phyloP scores from a whole-genome alignment of 371 early-diverging fungal species.

The Apophysomyces sp. region DNA sequence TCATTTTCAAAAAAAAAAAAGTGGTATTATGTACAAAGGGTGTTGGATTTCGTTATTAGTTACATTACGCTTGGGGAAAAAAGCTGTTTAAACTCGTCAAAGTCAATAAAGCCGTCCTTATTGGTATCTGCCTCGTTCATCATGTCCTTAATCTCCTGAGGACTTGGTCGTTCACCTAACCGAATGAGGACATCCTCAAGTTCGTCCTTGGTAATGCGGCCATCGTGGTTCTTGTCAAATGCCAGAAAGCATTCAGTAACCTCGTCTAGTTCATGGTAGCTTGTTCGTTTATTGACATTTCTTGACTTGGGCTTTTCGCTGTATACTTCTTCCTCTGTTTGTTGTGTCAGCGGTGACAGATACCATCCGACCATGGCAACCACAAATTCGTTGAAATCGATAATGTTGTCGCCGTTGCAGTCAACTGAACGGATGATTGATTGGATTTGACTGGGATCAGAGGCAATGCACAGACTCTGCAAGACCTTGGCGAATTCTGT shows the following conservation, averaged over 20 bases:
- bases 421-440: constrained; percentile 60
- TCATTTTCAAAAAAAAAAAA: constrained; percentile 2
- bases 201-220: constrained; percentile 68
- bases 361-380: constrained; percentile 47
- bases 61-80: constrained; percentile 28
- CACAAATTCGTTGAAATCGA: constrained; percentile 73
- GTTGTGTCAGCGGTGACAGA: neutral
- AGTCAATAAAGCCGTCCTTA: constrained; percentile 65
- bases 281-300: constrained; percentile 8
- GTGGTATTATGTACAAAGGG: constrained; percentile 6
- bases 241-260: constrained; percentile 65
- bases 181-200: constrained; percentile 67
- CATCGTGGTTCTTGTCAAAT: constrained; percentile 77
- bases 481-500: constrained; percentile 69
- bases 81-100: constrained; percentile 60
- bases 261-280: constrained; percentile 57
- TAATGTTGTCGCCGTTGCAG: constrained; percentile 40
- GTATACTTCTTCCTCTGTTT: neutral
- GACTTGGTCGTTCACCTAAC: constrained; percentile 65
- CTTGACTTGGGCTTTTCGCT: neutral
- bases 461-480: constrained; percentile 69
- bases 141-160: constrained; percentile 80
- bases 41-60: no score
- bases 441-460: constrained; percentile 57
- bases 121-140: constrained; percentile 79